A percentile compares a stretch with the other conserved stretches of the same genome.
Evolutionary conservation across 2,329 filamentous ascomycete genomes (phyloP).

Genomic region (Monosporascus sp.): DNA sequence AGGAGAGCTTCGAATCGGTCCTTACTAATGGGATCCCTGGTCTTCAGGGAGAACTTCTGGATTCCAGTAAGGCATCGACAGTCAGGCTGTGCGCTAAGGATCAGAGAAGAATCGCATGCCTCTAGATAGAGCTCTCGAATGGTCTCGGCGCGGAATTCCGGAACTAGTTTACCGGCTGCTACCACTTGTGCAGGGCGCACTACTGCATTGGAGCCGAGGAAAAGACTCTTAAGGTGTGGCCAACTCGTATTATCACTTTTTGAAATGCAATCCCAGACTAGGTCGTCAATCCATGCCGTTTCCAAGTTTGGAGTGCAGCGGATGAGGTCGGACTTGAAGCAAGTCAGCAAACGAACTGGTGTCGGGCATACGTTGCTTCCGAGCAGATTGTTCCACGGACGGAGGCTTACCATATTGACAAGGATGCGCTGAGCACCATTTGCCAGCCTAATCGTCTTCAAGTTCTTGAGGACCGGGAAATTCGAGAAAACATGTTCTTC

Average conservation of each 20-base stretch:
- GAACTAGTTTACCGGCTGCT: background rate
- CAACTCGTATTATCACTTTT: slow-evolving; percentile 1
- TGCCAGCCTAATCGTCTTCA: background rate
- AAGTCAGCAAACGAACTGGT: slow-evolving; percentile 3
- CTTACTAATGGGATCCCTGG: background rate
- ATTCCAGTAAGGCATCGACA: background rate
- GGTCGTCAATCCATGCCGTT: slow-evolving; percentile 17
- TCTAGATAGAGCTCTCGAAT: background rate
- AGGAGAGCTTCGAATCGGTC: slow-evolving; percentile 4
- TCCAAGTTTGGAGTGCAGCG: slow-evolving; percentile 18
- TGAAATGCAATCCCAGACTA: background rate
- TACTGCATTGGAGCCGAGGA: slow-evolving; percentile 1
- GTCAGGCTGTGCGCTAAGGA: too few relatives aligned
- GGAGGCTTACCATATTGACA: background rate
- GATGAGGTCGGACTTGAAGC: slow-evolving; percentile 7
- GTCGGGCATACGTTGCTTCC: background rate
- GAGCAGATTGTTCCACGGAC: background rate
- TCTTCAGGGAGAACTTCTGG: background rate
- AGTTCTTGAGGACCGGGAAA: background rate
- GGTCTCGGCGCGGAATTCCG: background rate
- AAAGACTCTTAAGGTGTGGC: slow-evolving; percentile 8
- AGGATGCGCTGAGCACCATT: background rate
- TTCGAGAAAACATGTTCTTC: background rate
- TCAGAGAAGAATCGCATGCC: background rate
- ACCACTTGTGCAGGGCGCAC: background rate